Evolutionary conservation across 768 basidiomycete genomes (phyloP), one percentile per base, ranked within the genome.

Genomic region (Termitomyces sp.): DNA sequence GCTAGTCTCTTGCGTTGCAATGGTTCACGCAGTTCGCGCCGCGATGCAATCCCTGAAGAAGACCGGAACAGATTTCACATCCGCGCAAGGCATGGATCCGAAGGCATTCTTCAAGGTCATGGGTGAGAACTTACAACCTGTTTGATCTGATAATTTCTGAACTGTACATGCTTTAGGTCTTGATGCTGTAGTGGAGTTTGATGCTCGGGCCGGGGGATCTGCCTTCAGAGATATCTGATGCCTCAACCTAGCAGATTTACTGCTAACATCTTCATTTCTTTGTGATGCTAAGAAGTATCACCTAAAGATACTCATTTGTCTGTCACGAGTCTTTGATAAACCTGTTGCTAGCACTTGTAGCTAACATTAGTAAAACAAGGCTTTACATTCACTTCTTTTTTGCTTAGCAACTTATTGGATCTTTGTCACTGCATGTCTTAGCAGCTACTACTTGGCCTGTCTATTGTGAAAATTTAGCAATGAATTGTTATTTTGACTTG

Each of bases 101-200:
- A 86, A 84, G 65, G 76, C 80, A 44, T 89, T 89, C 77, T 89
- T 90, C 68, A 80, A 86, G 64, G 83, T 87, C 52, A 85, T 89
- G 85, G 86, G 85, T 85, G 67, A 46, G 77, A 38, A 63, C 30
- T 12, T 35, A 1, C 21, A 41, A 53, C 30, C 43, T 6, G 4
- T 46, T 19, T 14, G 33, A 19, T 17, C 40, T 6, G 15, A 9
- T 33, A 14, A 37, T 43, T 10, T 46, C 33, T 45, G 9, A 53
- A 1, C 21, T 6, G 7, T 12, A 3, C 9, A 19, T 44, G 42
- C 28, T 17, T 11, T 56, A 82, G 82, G 84, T 55, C 72, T 87
- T 5, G 70, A 76, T 38, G 79, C 83, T 12, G 71, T 85, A 10
- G 67, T 82, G 26, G 70, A 75, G 37, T 73, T 87, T 15, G 86